Base-by-base conservation (phyloP, 192 early-diverging fungal species). In the Dissophora globulifera region DNA sequence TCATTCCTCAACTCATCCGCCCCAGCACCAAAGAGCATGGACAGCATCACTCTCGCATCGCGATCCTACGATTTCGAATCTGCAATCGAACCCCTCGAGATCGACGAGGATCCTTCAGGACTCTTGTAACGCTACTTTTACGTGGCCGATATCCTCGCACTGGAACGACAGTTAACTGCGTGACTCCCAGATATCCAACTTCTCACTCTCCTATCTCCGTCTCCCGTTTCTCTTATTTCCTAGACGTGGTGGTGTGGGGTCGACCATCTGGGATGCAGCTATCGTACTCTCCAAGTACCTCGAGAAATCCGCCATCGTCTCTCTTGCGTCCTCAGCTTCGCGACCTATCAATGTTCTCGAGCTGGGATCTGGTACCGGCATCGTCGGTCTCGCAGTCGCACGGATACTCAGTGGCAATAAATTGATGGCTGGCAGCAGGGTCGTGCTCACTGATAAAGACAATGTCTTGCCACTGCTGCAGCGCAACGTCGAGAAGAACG, bases 301-400 rank as follows among this genome's bases (percentile, higher is more conserved):
- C 6, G 72, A 76, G 16, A 50, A 3, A 19, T 47, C 7, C 17
- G 64, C 22, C 43, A 55, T 51, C 2, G 8, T 16, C 5, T 45
- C 10, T 17, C 47, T 12, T 60, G n/a, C n/a, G n/a, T n/a, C n/a
- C n/a, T n/a, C n/a, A n/a, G n/a, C n/a, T n/a, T n/a, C n/a, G 33
- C 25, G 13, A 8, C 20, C 58, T 2, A 17, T 76, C 22, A 66
- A 61, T 7, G 50, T 80, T 9, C 58, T 89, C 20, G 88, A 89
- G 48, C 63, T 89, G 27, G 88, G 88, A 47, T 41, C 81, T 10
- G 88, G 88, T n/a, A 87, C 86, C 17, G 88, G 88, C 4, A 51
- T 88, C 1, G 79, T 89, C 6, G 88, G 86, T 0, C 45, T 89
- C 22, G 81, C 69, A 15, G 55, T 66, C n/a, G 86, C 84, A 11